Conservation (phyloP, 768 basidiomycete genomes). For the Trametes cubensis region DNA sequence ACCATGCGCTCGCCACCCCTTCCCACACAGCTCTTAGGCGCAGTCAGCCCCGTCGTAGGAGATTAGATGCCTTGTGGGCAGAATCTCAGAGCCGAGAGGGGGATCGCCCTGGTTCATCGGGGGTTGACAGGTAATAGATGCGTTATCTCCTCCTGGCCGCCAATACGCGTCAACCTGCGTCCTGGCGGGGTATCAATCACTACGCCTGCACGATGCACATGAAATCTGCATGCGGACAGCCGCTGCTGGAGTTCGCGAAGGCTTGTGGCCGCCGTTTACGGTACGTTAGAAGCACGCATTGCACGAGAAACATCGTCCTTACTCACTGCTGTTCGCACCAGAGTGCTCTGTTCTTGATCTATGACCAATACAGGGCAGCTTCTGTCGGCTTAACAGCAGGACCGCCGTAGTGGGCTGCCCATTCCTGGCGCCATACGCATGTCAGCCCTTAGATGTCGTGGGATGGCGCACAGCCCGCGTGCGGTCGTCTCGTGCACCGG, state of each 20-base stretch:
- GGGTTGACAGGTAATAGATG: background rate
- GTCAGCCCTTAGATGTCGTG: constrained; percentile 6
- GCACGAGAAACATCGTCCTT: background rate
- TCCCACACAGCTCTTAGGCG: constrained; percentile 15
- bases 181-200: constrained; percentile 14
- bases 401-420: background rate
- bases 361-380: constrained; percentile 6
- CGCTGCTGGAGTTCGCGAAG: background rate
- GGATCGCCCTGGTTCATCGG: constrained; percentile 1
- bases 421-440: constrained; percentile 1
- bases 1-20: background rate
- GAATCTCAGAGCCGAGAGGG: background rate
- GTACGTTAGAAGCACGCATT: constrained; percentile 4
- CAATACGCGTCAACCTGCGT: constrained; percentile 5
- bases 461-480: constrained; percentile 5
- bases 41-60: constrained; percentile 1
- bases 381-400: background rate
- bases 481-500: background rate
- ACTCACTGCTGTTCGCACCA: background rate
- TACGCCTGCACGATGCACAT: background rate
- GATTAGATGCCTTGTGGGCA: background rate
- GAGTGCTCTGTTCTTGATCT: background rate
- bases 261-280: background rate
- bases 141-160: background rate
- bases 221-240: constrained; percentile 2